Evolutionary conservation across 1,284 basidiomycete genomes (phyloP).

Genomic region (Malassezia equina): DNA sequence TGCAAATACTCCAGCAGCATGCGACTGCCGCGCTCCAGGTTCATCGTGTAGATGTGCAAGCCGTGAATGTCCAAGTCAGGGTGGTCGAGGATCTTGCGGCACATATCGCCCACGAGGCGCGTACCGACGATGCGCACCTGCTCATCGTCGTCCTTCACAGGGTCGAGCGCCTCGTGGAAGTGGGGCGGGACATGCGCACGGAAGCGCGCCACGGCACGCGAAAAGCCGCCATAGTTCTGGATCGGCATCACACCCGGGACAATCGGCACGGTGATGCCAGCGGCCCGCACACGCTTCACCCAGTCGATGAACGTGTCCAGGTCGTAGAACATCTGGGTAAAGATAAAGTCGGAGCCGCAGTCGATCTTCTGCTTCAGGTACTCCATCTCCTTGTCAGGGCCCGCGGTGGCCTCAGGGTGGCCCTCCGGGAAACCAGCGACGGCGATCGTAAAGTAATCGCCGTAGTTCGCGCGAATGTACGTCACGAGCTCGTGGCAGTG

Average conservation of each 20-base stretch:
- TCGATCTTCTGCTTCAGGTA: slow-evolving; percentile 80
- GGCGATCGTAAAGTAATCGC: slow-evolving; percentile 46
- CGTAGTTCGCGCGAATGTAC: slow-evolving; percentile 42
- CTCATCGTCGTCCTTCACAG: slow-evolving; percentile 60
- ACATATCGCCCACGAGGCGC: slow-evolving; percentile 44
- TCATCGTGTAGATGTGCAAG: slow-evolving; percentile 48
- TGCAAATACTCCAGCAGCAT: slow-evolving; percentile 46
- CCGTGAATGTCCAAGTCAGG: slow-evolving; percentile 37
- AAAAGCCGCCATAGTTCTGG: slow-evolving; percentile 94
- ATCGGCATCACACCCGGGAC: slow-evolving; percentile 94
- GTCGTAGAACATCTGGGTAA: slow-evolving; percentile 94
- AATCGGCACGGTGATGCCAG: slow-evolving; percentile 78
- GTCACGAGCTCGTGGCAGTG: slow-evolving; percentile 42
- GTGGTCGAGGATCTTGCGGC: slow-evolving; percentile 37
- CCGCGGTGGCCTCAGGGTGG: slow-evolving; percentile 50
- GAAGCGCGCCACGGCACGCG: slow-evolving; percentile 78
- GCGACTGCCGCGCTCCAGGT: slow-evolving; percentile 44
- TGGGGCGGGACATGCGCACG: slow-evolving; percentile 70
- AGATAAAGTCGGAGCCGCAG: slow-evolving; percentile 76
- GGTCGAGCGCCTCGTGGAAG: slow-evolving; percentile 72
- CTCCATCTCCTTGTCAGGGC: slow-evolving; percentile 59
- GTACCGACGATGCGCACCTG: slow-evolving; percentile 35
- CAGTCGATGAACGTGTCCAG: slow-evolving; percentile 71
- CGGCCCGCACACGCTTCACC: slow-evolving; percentile 57
- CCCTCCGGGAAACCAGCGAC: slow-evolving; percentile 56